A percentile compares a stretch with the other conserved stretches of the same genome.
These are phyloP conservation scores for Saccharomycopsis babjevae DNA, from an alignment of 805 yeast species.

Conservation along the genomic window DNA sequence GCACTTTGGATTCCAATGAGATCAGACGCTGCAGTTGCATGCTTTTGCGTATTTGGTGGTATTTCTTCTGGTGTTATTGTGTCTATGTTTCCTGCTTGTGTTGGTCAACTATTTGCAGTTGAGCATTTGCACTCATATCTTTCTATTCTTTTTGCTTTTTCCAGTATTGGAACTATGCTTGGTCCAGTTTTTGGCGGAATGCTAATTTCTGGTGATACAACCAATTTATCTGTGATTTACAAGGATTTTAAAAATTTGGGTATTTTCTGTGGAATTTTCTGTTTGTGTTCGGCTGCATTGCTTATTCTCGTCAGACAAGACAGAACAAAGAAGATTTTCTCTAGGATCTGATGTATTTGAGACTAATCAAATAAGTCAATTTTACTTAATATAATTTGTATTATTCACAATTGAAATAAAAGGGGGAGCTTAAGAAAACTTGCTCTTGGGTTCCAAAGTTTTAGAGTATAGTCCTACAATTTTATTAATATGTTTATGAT, in stretches of 20 bases:
- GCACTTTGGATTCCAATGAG: slow-evolving; percentile 28
- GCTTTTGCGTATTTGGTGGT: slow-evolving; percentile 28
- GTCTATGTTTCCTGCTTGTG: slow-evolving; percentile 26
- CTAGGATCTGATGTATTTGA: neutral
- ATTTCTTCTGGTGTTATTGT: slow-evolving; percentile 27
- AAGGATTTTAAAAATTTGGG: neutral
- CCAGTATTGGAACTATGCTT: slow-evolving; percentile 25
- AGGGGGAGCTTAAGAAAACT: no score
- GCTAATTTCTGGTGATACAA: slow-evolving; percentile 22
- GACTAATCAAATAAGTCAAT: no score
- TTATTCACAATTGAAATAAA: no score
- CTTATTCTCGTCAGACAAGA: neutral
- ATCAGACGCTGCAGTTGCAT: slow-evolving; percentile 17
- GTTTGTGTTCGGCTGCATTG: neutral
- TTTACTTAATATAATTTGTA: no score
- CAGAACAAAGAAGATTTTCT: neutral
- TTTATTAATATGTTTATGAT: slow-evolving; percentile 12
- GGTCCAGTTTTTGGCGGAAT: slow-evolving; percentile 30
- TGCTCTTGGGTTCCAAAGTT: no score
- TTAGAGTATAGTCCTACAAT: slow-evolving; percentile 17
- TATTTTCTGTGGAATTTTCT: neutral
- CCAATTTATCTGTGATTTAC: neutral
- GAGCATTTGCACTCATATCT: slow-evolving; percentile 26
- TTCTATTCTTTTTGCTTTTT: slow-evolving; percentile 23
- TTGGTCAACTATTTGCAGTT: slow-evolving; percentile 28